These are phyloP conservation scores for Citrullus amarus DNA, from an alignment of 306 rosid species.

Conservation along the genomic window DNA sequence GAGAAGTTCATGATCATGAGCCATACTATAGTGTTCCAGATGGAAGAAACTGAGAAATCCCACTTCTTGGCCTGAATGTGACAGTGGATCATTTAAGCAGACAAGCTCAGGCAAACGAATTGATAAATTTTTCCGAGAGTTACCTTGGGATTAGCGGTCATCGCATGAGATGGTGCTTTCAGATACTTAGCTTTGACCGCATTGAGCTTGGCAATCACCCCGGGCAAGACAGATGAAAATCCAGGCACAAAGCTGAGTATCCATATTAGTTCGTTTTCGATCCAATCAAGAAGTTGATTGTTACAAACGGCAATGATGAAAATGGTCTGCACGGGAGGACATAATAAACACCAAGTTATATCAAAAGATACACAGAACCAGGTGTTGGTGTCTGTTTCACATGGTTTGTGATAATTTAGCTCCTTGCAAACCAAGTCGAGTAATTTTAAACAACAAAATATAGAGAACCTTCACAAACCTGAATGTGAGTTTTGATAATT, in stretches of 20 bases:
- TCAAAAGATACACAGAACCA: background rate
- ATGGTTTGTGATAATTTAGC: background rate
- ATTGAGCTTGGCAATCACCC: slow-evolving; percentile 40
- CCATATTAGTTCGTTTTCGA: slow-evolving; percentile 85
- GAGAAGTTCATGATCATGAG: slow-evolving; percentile 91
- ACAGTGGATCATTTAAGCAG: background rate
- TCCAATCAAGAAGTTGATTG: slow-evolving; percentile 92
- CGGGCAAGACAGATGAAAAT: slow-evolving; percentile 50
- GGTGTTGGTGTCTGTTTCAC: background rate
- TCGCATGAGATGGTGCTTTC: slow-evolving; percentile 32
- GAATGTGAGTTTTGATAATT: slow-evolving; percentile 85
- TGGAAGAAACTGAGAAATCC: slow-evolving; percentile 70
- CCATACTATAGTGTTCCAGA: slow-evolving; percentile 93
- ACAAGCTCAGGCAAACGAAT: background rate
- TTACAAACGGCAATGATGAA: slow-evolving; percentile 90
- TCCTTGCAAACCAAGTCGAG: background rate
- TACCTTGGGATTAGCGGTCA: slow-evolving; percentile 52
- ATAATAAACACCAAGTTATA: slow-evolving; percentile 4
- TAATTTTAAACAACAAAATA: background rate
- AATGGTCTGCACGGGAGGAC: slow-evolving; percentile 42
- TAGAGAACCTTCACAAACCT: slow-evolving; percentile 40
- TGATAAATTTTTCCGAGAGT: background rate
- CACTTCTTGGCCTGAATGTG: slow-evolving; percentile 55
- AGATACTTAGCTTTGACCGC: slow-evolving; percentile 68
- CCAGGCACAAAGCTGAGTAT: slow-evolving; percentile 77